Base-by-base conservation (phyloP, 306 rosid species). In the Mucuna pruriens region DNA sequence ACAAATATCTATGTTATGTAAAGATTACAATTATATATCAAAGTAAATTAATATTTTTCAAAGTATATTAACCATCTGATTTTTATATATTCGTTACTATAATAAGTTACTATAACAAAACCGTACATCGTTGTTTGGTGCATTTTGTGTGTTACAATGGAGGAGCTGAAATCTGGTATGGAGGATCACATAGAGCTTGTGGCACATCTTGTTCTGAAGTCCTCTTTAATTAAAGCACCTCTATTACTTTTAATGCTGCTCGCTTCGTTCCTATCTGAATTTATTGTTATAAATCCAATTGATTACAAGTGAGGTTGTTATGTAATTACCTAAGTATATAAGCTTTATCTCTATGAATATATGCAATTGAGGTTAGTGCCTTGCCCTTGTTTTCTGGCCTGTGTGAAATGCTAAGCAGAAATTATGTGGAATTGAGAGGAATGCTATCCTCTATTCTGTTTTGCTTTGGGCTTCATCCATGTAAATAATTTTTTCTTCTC, bases 151-250 rank as follows among this genome's bases (percentile, higher is more conserved):
- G 74, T 22, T 12, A 0, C 38, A 2, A 91, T 94, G 93, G 97
- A 90, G 62, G 92, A 88, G 45, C 33, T 94, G 52, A 89, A 84
- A 81, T 87, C 90, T 52, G 92, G 86, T 3, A 64, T 94, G 89
- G 92, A 92, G n/a, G 89, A 90, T 57, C 98, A 94, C 87, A 16
- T 92, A 75, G 86, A 92, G 0, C 97, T 89, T 67, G 71, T 94
- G 90, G 81, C 89, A 54, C 94, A 92, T 87, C 91, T 94, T 20
- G 55, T 94, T 75, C 92, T 90, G 77, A 90, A 87, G 73, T 22
- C 92, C 46, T 90, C 97, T 38, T 82, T 29, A 29, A 29, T 29
- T 29, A 3, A 29, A 29, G 3, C 31, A 1, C 2, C 31, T 29
- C 57, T 80, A 3, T 69, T 63, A 46, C 33, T 79, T 70, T 48